Percentiles rank a stretch among this genome's conserved stretches.
Evolutionary conservation across 1,139 yeast genomes (phyloP).

Genomic region (Yarrowia galli): DNA sequence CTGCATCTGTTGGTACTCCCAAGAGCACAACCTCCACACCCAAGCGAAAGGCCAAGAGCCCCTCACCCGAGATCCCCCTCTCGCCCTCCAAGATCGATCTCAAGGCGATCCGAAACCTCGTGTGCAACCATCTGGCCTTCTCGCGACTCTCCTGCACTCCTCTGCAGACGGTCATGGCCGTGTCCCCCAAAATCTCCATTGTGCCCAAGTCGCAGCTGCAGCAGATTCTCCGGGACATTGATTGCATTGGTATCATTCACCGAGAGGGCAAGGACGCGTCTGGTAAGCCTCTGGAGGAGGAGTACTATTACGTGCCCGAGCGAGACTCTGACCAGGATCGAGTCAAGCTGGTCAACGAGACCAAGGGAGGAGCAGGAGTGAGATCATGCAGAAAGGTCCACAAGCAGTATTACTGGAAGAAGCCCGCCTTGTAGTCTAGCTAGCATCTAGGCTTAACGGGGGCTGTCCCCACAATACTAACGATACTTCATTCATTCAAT

Average conservation of each 20-base stretch:
- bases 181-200: conserved; percentile 45
- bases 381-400: conserved; percentile 92
- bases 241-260: conserved; percentile 80
- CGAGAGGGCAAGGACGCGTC: conserved; percentile 96
- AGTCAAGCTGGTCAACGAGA: conserved; percentile 68
- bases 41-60: conserved; percentile 8
- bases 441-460: background rate
- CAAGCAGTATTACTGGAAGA: conserved; percentile 63
- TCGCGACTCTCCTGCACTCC: conserved; percentile 90
- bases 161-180: conserved; percentile 60
- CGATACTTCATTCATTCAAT: background rate
- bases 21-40: background rate
- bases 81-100: conserved; percentile 55
- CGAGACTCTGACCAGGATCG: conserved; percentile 77
- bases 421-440: conserved; percentile 29
- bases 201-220: conserved; percentile 49
- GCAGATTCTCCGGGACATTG: conserved; percentile 55
- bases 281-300: conserved; percentile 91
- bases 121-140: conserved; percentile 87
- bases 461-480: conserved; percentile 12
- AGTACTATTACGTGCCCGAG: conserved; percentile 88
- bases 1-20: background rate
- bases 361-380: conserved; percentile 71
- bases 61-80: conserved; percentile 15
- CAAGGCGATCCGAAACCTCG: conserved; percentile 57